Base-by-base conservation (phyloP, 2,329 filamentous ascomycete genomes). In the Cladosporium sp. region DNA sequence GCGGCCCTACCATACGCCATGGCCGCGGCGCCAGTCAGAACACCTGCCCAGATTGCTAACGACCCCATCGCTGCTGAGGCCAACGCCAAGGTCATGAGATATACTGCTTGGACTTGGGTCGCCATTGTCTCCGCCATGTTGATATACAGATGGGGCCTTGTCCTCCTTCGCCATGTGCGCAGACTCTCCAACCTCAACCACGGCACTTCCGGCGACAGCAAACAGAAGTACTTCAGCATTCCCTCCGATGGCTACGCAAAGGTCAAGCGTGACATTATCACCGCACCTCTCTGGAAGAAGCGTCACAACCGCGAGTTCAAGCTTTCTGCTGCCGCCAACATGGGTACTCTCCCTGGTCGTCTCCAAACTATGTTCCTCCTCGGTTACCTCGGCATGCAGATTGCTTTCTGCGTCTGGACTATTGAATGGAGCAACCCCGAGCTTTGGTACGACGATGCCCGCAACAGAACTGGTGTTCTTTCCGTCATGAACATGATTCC, bases 401-500 rank as follows among this genome's bases (percentile, higher is more conserved):
- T 82, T 23, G 78, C 77, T 16, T 80, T 83, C 72, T 80, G 76
- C 64, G 75, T 80, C 63, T 80, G 80, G 77, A 80, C 75, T 66
- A 82, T 97, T 86, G 73, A 89, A 76, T 74, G 82, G 81, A 65
- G 63, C 57, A 67, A 70, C 86, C 28, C 89, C 85, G 66, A 93
- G 83, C 89, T 79, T 94, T 90, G 69, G 92, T 89, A 18, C 62
- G 86, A 85, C 12, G 81, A 87, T 65, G 76, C 90, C 61, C 83
- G 89, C 69, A 91, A 90, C 77, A 86, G 91, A 37, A 88, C 88
- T 23, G 91, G 91, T 69, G 83, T 89, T 56, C 81, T 94, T 67
- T 80, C 90, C 7, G 85, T 88, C 50, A 85, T 91, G 76, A 94
- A 94, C 80, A 91, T 93, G 90, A 83, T 89, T 67, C 91, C 91